Evolutionary conservation across 2,329 filamentous ascomycete species (phyloP).

Genomic region (Myriangium duriaei): DNA sequence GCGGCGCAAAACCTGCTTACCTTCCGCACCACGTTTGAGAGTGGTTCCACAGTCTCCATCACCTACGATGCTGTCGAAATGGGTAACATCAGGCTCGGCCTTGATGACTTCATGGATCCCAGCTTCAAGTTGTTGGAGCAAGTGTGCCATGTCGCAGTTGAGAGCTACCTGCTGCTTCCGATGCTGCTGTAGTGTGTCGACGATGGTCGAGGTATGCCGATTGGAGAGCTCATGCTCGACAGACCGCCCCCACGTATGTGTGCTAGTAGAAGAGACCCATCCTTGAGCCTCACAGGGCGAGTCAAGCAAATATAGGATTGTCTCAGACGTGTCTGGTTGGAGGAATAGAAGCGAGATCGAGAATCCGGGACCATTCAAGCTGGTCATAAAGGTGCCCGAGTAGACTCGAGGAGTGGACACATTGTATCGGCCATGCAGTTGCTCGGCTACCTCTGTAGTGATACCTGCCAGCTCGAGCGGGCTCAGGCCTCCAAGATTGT

Average conservation of each 20-base stretch:
- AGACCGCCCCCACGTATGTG: too few relatives aligned
- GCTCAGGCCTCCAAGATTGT: constrained; percentile 29
- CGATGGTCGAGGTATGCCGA: too few relatives aligned
- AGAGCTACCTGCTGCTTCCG: too few relatives aligned
- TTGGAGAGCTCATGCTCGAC: too few relatives aligned
- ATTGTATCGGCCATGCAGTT: constrained; percentile 25
- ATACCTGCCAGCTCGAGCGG: constrained; percentile 29
- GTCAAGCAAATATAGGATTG: constrained; percentile 32
- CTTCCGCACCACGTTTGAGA: neutral
- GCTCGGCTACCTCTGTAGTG: constrained; percentile 20
- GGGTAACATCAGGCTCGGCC: constrained; percentile 46
- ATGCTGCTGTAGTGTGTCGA: too few relatives aligned
- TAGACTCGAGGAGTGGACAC: constrained; percentile 33
- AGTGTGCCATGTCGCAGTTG: constrained; percentile 15
- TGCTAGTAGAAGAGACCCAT: constrained; percentile 36
- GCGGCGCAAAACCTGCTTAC: too few relatives aligned
- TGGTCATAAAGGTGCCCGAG: constrained; percentile 33
- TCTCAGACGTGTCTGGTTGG: constrained; percentile 27
- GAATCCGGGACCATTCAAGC: constrained; percentile 38
- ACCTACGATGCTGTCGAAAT: constrained; percentile 46
- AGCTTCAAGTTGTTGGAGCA: constrained; percentile 16
- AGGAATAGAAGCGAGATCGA: constrained; percentile 37
- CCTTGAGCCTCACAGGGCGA: constrained; percentile 32
- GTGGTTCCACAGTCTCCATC: constrained; percentile 46
- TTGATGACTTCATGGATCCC: constrained; percentile 30